These are phyloP conservation scores for Begonia peltatifolia DNA, from an alignment of 306 rosid species.

Conservation along the genomic window DNA sequence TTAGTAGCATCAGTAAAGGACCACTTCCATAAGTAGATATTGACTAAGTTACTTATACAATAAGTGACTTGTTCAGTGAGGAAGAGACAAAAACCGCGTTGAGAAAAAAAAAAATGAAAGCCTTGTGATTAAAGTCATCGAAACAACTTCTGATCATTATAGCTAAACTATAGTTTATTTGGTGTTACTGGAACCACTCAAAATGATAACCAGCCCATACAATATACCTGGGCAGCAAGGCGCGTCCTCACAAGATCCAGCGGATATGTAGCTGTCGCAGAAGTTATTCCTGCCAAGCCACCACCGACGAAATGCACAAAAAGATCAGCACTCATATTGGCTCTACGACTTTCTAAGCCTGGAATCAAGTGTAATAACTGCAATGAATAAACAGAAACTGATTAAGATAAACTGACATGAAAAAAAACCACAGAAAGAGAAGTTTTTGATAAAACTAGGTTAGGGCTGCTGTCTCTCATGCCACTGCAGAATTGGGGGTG, in stretches of 20 bases:
- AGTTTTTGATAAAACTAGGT: no score
- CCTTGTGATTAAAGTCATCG: background rate
- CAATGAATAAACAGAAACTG: constrained; percentile 5
- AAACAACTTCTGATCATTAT: background rate
- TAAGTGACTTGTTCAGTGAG: no score
- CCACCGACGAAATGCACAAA: constrained; percentile 71
- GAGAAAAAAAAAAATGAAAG: no score
- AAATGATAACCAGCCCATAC: background rate
- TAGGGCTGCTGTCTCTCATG: no score
- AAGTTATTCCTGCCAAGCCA: constrained; percentile 89
- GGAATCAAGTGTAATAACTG: constrained; percentile 52
- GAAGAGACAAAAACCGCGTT: no score
- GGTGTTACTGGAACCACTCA: no score
- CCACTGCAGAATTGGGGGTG: no score
- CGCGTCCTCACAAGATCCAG: constrained; percentile 97
- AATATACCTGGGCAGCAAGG: constrained; percentile 85
- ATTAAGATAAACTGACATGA: no score
- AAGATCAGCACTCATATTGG: constrained; percentile 42
- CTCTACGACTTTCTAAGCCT: constrained; percentile 30
- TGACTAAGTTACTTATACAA: no score
- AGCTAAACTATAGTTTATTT: no score
- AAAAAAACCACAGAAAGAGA: no score
- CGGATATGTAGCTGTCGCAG: constrained; percentile 85
- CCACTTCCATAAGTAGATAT: no score
- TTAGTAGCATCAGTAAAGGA: background rate